Evolutionary conservation across 116 monocot genomes (phyloP), one percentile per base, ranked within the genome.

Genomic region (Dioscorea cayenensis): DNA sequence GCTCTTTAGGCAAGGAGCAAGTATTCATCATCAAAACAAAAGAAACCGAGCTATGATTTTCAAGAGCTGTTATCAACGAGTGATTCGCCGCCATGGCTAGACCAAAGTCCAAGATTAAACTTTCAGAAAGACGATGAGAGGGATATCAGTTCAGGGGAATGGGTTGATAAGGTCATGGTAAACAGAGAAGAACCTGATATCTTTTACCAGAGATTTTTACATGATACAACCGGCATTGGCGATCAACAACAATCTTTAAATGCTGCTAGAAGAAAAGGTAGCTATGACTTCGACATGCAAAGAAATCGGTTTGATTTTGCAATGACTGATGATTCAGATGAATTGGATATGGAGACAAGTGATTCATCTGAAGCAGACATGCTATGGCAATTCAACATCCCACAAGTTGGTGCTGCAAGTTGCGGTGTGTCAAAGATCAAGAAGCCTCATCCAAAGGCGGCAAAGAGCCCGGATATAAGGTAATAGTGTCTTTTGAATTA

Each of bases 281-380:
- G 23, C 23, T 27, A 7, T 23, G 62, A 62, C 6, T 62, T 62
- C 13, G 62, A 62, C 23, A 62, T 62, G 20, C 62, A 62, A 23
- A 62, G 62, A 62, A 62, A 62, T 27, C 62, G 25, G 62, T 62
- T 62, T 62, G 62, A 62, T 23, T 49, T 59, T 63, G 76, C 63
- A 61, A 75, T 73, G n/a, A 92, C 92, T 20, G 89, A 92, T 75
- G 97, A 90, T 70, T 90, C 88, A n/a, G 96, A 97, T 79, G 90
- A 95, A 32, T 62, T 86, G 64, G 92, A 92, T 64, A 60, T 86
- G 25, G 84, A 83, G 43, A 93, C 97, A 68, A 91, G 89, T 67
- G 94, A 91, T 84, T 94, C 99, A 64, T 94, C 89, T 1, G 99
- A 99, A 69, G 75, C 87, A 59, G 94, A 94, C 66, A 23, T 82